Evolutionary conservation across 2,329 filamentous ascomycete genomes (phyloP).

Genomic region (Aureobasidium musti): DNA sequence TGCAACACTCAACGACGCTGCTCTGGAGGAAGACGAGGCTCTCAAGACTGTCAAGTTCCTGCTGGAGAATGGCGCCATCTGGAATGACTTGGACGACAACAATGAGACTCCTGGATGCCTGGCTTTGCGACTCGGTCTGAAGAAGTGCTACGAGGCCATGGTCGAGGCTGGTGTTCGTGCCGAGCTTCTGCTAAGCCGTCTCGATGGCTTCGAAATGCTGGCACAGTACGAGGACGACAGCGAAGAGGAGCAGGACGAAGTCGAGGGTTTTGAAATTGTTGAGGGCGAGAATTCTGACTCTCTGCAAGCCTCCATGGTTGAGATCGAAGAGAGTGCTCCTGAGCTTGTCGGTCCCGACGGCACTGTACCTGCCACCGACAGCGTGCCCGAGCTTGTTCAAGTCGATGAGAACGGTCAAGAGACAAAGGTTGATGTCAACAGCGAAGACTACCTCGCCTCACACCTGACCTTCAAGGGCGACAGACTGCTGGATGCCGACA

Average conservation of each 20-base stretch:
- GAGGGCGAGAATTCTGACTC: constrained; percentile 10
- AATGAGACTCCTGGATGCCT: constrained; percentile 92
- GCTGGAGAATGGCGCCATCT: constrained; percentile 86
- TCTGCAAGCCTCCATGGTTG: constrained; percentile 28
- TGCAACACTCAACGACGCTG: constrained; percentile 40
- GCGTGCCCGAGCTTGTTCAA: constrained; percentile 35
- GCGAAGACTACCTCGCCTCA: constrained; percentile 52
- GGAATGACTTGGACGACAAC: constrained; percentile 89
- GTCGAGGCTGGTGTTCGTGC: constrained; percentile 89
- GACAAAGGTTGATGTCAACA: constrained; percentile 43
- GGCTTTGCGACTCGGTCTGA: constrained; percentile 67
- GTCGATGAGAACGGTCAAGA: constrained; percentile 37
- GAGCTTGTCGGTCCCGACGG: constrained; percentile 34
- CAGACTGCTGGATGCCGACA: constrained; percentile 51
- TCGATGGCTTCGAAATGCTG: constrained; percentile 79
- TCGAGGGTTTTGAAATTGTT: constrained; percentile 29
- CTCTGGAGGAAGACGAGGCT: constrained; percentile 58
- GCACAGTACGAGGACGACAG: constrained; percentile 57
- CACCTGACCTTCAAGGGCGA: constrained; percentile 52
- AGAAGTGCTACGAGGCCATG: constrained; percentile 74
- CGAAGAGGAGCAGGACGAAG: constrained; percentile 45
- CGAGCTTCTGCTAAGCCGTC: constrained; percentile 77
- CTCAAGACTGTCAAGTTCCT: constrained; percentile 71
- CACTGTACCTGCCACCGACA: constrained; percentile 26
- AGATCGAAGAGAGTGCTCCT: constrained; percentile 24